Evolutionary conservation across 2,329 filamentous ascomycete species (phyloP).

Genomic region (Trichophyton simii): DNA sequence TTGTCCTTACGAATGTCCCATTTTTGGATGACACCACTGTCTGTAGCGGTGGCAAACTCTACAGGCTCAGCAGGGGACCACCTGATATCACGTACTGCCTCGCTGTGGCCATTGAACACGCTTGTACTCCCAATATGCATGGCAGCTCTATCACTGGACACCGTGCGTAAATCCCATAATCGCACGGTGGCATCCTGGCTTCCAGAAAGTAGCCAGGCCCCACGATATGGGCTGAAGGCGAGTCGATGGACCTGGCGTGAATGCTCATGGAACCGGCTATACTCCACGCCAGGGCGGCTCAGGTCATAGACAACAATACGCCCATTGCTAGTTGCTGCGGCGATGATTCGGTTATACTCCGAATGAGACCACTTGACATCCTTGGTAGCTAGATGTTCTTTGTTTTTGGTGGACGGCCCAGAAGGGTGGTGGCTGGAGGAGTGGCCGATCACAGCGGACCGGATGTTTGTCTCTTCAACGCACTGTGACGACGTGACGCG

Average conservation of each 20-base stretch:
- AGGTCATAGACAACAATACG: conserved; percentile 55
- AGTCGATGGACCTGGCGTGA: conserved; percentile 53
- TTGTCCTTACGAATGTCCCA: conserved; percentile 51
- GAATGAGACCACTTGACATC: conserved; percentile 58
- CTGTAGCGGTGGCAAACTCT: conserved; percentile 52
- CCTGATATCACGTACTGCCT: conserved; percentile 50
- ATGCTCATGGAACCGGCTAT: conserved; percentile 52
- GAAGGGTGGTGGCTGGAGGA: conserved; percentile 39
- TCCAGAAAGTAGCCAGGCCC: conserved; percentile 48
- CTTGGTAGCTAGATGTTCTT: conserved; percentile 49
- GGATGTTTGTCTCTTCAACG: conserved; percentile 51
- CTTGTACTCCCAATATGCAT: conserved; percentile 44
- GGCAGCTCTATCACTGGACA: conserved; percentile 36
- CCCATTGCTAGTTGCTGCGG: conserved; percentile 52
- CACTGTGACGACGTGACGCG: conserved; percentile 45
- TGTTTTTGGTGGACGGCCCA: conserved; percentile 38
- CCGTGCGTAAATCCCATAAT: conserved; percentile 51
- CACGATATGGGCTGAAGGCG: conserved; percentile 51
- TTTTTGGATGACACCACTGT: conserved; percentile 50
- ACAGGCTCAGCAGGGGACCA: conserved; percentile 53
- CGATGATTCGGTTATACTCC: conserved; percentile 47
- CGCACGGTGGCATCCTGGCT: conserved; percentile 53
- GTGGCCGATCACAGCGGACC: conserved; percentile 47
- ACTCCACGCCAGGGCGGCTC: conserved; percentile 47
- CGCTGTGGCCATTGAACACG: conserved; percentile 45